Evolutionary conservation across 164 flowering plant genomes (phyloP).

Genomic region (Pachysandra terminalis): DNA sequence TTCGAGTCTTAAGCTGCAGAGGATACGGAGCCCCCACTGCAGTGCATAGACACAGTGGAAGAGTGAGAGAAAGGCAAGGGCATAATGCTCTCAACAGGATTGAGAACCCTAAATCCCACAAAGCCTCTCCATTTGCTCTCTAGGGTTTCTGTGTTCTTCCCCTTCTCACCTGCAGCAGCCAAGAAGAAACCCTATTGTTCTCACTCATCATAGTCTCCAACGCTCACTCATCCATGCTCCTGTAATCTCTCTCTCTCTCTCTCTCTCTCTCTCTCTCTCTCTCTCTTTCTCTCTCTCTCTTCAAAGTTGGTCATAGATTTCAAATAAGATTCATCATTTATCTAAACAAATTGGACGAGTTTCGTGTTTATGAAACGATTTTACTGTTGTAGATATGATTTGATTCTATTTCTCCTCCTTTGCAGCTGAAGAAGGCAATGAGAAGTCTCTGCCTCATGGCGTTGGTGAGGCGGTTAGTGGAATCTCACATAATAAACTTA

Average conservation of each 20-base stretch:
- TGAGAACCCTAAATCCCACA: conserved; percentile 31
- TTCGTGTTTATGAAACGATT: background rate
- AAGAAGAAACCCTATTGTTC: conserved; percentile 13
- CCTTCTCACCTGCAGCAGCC: conserved; percentile 13
- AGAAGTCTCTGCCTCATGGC: conserved; percentile 26
- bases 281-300: conserved; percentile 17
- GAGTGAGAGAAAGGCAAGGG: no score
- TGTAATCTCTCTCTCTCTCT: conserved; percentile 15
- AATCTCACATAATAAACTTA: conserved; percentile 34
- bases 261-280: conserved; percentile 3
- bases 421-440: conserved; percentile 27
- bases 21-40: no score
- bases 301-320: background rate
- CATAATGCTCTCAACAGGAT: conserved; percentile 36
- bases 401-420: background rate
- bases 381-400: background rate
- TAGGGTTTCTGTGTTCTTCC: conserved; percentile 22
- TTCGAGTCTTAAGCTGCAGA: no score
- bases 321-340: background rate
- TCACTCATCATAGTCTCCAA: conserved; percentile 15
- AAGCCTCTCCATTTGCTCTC: conserved; percentile 27
- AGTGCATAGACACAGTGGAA: no score
- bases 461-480: conserved; percentile 26
- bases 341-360: background rate
- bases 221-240: conserved; percentile 22